phyloP scores from a whole-genome alignment of 345 rosid species.

The Lenwebbia sp. region DNA sequence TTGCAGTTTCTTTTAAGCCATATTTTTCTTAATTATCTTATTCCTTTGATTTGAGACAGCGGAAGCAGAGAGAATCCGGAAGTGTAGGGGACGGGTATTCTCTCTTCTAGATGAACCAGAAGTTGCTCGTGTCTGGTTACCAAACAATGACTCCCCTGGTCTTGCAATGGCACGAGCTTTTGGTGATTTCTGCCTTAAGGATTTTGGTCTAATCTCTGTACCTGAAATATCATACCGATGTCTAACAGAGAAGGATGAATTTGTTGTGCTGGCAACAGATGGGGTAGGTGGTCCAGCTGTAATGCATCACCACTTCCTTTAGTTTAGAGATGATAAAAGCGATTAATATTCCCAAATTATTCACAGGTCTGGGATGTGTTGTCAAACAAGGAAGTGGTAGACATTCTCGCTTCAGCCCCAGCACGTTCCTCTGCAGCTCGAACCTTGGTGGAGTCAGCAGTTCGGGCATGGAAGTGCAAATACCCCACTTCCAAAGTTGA shows the following conservation, averaged over 20 bases:
- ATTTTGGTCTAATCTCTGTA: conserved; percentile 89
- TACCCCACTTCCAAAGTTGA: conserved; percentile 91
- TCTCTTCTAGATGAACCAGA: conserved; percentile 96
- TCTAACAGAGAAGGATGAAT: conserved; percentile 67
- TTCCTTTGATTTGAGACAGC: conserved; percentile 25
- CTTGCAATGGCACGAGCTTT: conserved; percentile 99
- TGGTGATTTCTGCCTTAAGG: conserved; percentile 96
- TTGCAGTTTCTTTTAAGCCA: background rate
- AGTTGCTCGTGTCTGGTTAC: conserved; percentile 94
- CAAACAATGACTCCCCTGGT: conserved; percentile 90
- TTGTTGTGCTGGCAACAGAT: conserved; percentile 90
- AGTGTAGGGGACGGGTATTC: conserved; percentile 85
- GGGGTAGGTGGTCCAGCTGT: conserved; percentile 44
- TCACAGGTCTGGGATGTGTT: conserved; percentile 93
- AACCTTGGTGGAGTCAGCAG: conserved; percentile 80
- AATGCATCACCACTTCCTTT: background rate
- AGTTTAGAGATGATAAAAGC: background rate
- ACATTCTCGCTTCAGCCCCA: conserved; percentile 64
- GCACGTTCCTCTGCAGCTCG: conserved; percentile 66
- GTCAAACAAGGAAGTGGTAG: conserved; percentile 82
- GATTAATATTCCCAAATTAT: background rate
- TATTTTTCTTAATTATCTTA: background rate
- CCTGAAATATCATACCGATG: conserved; percentile 67
- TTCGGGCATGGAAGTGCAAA: conserved; percentile 80
- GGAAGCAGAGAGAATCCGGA: conserved; percentile 87